phyloP scores from a whole-genome alignment of 768 basidiomycete genomes.

The Podaxis pistillaris region DNA sequence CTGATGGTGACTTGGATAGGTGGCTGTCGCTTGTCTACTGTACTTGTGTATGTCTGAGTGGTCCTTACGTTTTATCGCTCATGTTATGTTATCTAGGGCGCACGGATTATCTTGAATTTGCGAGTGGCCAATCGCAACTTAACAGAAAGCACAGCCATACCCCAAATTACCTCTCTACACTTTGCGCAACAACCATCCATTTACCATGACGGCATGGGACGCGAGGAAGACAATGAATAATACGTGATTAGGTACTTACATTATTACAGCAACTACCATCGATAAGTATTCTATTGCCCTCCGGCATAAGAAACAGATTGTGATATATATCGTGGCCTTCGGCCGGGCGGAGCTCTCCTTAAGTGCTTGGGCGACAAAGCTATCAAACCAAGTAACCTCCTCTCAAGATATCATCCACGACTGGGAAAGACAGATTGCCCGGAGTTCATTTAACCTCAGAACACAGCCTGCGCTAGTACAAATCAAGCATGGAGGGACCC shows the following conservation, averaged over 20 bases:
- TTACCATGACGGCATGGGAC: not conserved
- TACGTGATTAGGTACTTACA: not conserved
- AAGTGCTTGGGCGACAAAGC: not conserved
- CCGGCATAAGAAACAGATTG: too few species aligned
- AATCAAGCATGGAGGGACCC: too few species aligned
- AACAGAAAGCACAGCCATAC: not conserved
- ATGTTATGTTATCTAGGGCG: not conserved
- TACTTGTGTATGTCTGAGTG: not conserved
- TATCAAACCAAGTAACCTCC: not conserved
- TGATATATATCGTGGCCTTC: not conserved
- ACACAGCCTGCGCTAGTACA: not conserved
- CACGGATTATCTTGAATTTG: not conserved
- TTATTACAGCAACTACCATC: too few species aligned
- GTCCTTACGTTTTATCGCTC: not conserved
- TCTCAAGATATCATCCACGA: not conserved
- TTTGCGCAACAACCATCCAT: not conserved
- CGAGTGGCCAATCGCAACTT: not conserved
- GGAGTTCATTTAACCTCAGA: slow-evolving; percentile 5
- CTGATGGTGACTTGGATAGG: not conserved
- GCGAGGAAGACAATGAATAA: not conserved
- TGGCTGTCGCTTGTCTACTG: not conserved
- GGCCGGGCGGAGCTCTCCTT: not conserved
- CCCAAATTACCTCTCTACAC: not conserved
- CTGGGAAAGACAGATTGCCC: not conserved
- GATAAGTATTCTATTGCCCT: too few species aligned